These are phyloP conservation scores for Lycium ferocissimum DNA, from an alignment of 257 asterid species.

Conservation along the genomic window DNA sequence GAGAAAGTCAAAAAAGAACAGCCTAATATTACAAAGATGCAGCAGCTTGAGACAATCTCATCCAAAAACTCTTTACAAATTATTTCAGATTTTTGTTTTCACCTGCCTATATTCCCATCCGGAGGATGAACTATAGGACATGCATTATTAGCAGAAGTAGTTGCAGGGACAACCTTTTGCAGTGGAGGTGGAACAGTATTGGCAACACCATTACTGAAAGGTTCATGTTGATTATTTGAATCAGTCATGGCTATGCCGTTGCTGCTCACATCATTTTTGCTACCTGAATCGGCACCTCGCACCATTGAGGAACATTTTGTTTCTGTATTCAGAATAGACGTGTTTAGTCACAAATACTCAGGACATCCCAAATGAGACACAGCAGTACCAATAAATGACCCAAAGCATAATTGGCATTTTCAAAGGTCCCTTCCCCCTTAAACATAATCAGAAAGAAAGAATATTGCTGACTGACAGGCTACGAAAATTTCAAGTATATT, in stretches of 20 bases:
- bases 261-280: background rate
- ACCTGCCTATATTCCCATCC: background rate
- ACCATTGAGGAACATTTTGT: constrained; percentile 28
- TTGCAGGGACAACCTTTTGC: background rate
- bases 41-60: background rate
- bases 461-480: background rate
- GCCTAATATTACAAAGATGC: constrained; percentile 12
- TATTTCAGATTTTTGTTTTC: background rate
- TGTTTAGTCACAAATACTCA: background rate
- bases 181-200: background rate
- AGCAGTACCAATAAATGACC: background rate
- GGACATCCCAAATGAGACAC: background rate
- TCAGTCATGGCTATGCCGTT: background rate
- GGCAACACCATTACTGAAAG: background rate
- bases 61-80: background rate
- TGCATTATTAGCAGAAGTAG: background rate
- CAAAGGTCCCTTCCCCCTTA: background rate
- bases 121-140: constrained; percentile 6
- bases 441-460: background rate
- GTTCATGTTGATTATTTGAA: background rate
- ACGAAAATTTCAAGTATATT: background rate
- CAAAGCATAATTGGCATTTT: background rate
- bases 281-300: constrained; percentile 22
- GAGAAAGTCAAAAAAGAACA: constrained; percentile 6
- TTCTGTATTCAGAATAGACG: constrained; percentile 24